A percentile compares a stretch with the other conserved stretches of the same genome.
Conservation (phyloP, 352 stramenopile species). For the Phytophthora chlamydospora region DNA sequence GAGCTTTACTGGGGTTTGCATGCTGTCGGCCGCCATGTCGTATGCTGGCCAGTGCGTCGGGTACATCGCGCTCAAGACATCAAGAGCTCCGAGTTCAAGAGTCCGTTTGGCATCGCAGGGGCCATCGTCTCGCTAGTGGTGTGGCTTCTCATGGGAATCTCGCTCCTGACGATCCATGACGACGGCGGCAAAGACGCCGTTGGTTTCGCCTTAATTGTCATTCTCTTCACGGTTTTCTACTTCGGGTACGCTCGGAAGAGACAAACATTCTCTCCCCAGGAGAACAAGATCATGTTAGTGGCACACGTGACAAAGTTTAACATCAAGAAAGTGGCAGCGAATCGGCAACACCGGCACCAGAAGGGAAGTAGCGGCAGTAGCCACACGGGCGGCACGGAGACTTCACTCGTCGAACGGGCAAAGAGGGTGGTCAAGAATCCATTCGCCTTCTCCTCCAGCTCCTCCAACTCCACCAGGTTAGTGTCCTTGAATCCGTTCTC, state of each 20-base stretch:
- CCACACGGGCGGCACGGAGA: not conserved
- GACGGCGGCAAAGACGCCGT: slow-evolving; percentile 25
- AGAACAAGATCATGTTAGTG: slow-evolving; percentile 43
- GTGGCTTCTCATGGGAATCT: slow-evolving; percentile 25
- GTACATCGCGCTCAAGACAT: slow-evolving; percentile 45
- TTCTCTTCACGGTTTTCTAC: slow-evolving; percentile 32
- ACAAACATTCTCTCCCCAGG: slow-evolving; percentile 42
- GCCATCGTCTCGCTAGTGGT: slow-evolving; percentile 27
- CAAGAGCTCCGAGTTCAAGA: slow-evolving; percentile 37
- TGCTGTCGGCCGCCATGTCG: slow-evolving; percentile 31
- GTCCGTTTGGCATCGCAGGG: slow-evolving; percentile 34
- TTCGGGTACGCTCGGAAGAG: slow-evolving; percentile 31
- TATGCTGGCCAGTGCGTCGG: slow-evolving; percentile 42
- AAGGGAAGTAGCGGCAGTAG: not conserved
- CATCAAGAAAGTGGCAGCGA: slow-evolving; percentile 18
- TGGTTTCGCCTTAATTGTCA: slow-evolving; percentile 20
- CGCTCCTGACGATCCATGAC: slow-evolving; percentile 28
- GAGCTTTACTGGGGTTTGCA: slow-evolving; percentile 28
- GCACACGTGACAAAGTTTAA: slow-evolving; percentile 45
- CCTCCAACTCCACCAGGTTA: not conserved
- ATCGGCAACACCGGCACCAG: slow-evolving; percentile 3
- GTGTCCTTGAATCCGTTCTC: slow-evolving; percentile 2
- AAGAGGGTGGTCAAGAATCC: not conserved
- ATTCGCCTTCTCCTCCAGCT: not conserved
- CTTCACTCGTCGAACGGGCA: not conserved